Evolutionary conservation across 108 stramenopile genomes (phyloP).

Genomic region (Nitzschia palea): DNA sequence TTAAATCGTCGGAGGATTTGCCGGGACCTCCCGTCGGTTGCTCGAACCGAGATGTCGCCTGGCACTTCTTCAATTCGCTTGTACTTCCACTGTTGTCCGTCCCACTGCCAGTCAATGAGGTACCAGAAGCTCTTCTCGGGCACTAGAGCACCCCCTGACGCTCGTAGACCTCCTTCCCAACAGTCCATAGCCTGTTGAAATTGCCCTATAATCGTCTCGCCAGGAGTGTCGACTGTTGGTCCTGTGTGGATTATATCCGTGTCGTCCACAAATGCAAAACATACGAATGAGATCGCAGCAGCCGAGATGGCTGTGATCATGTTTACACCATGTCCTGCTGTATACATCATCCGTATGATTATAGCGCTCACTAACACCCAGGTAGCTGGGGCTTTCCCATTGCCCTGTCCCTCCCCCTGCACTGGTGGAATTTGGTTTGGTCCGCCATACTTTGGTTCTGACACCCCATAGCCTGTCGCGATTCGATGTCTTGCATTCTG

Average conservation of each 20-base stretch:
- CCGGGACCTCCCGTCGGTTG: neutral
- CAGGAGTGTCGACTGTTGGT: neutral
- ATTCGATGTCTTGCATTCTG: neutral
- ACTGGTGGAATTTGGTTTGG: neutral
- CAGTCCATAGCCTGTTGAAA: neutral
- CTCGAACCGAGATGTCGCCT: neutral
- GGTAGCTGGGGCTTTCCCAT: neutral
- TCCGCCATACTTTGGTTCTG: neutral
- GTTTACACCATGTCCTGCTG: neutral
- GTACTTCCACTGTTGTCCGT: neutral
- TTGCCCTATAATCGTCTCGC: neutral
- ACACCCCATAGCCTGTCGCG: neutral
- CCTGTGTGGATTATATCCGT: neutral
- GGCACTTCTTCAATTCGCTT: neutral
- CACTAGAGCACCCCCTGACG: neutral
- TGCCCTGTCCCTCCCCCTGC: constrained; percentile 9
- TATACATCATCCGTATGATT: neutral
- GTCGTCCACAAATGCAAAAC: neutral
- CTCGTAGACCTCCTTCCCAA: constrained; percentile 1
- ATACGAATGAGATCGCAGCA: neutral
- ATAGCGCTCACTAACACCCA: neutral
- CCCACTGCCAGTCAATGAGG: constrained; percentile 9
- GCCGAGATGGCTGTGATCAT: neutral
- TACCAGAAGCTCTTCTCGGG: constrained; percentile 1
- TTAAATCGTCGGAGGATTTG: neutral